Conservation (phyloP, 176 grass and related monocot species). For the Areca catechu region DNA sequence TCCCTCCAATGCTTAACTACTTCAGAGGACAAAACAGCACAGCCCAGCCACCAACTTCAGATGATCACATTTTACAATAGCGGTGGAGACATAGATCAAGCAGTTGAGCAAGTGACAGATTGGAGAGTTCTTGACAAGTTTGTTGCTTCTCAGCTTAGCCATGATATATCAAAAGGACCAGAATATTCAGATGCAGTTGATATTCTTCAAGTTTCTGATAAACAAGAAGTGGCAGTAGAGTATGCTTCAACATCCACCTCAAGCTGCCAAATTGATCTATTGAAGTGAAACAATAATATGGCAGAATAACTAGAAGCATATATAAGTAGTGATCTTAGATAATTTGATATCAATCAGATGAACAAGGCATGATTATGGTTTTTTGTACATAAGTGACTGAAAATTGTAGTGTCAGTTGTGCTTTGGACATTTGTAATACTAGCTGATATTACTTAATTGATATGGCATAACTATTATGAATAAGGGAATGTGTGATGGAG, state of each 20-base stretch:
- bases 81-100: conserved; percentile 1
- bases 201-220: conserved; percentile 54
- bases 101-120: conserved; percentile 14
- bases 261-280: conserved; percentile 86
- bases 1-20: conserved; percentile 12
- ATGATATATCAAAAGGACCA: conserved; percentile 48
- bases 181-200: conserved; percentile 41
- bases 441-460: no score
- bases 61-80: neutral
- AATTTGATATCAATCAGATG: conserved; percentile 26
- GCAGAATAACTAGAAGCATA: no score
- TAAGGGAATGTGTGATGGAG: no score
- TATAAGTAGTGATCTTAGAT: conserved; percentile 14
- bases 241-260: conserved; percentile 68
- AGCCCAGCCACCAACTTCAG: conserved; percentile 41
- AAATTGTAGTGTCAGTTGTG: no score
- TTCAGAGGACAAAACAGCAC: conserved; percentile 26
- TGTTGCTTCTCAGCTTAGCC: conserved; percentile 83
- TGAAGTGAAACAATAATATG: conserved; percentile 48
- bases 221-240: conserved; percentile 47
- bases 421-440: no score
- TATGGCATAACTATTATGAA: no score
- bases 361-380: conserved; percentile 10
- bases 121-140: conserved; percentile 96
- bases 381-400: conserved; percentile 4